Evolutionary conservation across 176 grass and related monocot species (phyloP), one percentile per base, ranked within the genome.

Genomic region (Musa itinerans): DNA sequence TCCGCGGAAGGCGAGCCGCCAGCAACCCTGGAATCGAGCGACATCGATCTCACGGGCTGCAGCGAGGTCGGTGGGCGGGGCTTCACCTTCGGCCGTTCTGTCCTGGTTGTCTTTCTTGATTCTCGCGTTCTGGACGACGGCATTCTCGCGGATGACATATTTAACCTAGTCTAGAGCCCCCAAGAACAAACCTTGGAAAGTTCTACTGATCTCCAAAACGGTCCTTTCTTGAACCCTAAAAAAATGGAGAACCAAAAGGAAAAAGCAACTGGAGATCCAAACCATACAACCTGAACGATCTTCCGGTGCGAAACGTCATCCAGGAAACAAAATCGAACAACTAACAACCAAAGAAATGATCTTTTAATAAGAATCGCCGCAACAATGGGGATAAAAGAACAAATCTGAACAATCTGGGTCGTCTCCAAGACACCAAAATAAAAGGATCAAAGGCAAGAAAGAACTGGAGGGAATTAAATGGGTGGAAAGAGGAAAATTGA

Each of bases 141-240:
- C 77, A 93, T 86, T 54, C 90, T 86, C 57, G 85, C 90, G 14
- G 95, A 94, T 63, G 95, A 85, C 95, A 99, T 99, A 71, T 49
- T 67, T 49, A 70, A 85, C 53, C 64, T 27, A 55, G 24, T 62
- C 57, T 62, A 63, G 69, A 57, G 48, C 24, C 43, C 11, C 66
- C 14, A 54, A 73, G 16, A 73, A 78, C 63, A 61, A 63, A 51
- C 48, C 57, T 53, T 53, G 14, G 3, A 65, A 25, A 65, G n/a
- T 52, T 26, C 11, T 34, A 52, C 58, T 9, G 23, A 49, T 65
- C 49, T 65, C 23, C 58, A 3, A 19, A 19, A 23, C 11, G 53
- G 13, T 59, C 57, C 43, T 62, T 13, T 12, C 56, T 58, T n/a
- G 2, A 58, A 57, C 52, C 53, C 77, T 71, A 76, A 80, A 66